Base-by-base conservation (phyloP, 345 rosid genomes). In the Hypericum androsaemum region DNA sequence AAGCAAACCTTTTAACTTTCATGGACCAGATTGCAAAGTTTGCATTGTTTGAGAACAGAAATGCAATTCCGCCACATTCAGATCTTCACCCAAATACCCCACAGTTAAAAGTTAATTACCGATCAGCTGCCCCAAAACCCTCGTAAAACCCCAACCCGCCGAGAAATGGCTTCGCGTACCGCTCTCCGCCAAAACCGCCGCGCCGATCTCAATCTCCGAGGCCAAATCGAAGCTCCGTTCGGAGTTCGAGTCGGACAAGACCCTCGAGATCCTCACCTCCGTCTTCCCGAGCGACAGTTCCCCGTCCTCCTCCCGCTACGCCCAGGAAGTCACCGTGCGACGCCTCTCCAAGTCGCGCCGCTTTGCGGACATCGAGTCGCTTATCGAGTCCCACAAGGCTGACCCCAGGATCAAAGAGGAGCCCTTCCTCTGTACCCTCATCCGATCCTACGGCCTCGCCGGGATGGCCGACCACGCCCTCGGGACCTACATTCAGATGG, bases 161-260 rank as follows among this genome's bases (percentile, higher is more conserved):
- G 32, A 41, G 63, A 44, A 61, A 77, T 81, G 82, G 43, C 75
- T 2, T 64, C 78, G 51, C 54, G 72, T 9, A 62, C 71, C 41
- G 60, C 53, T 41, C 59, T 80, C 64, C 86, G 96, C 63, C 78
- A 16, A 67, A 42, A 17, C 74, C 37, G 46, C 67, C 6, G 41
- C 68, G 2, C 43, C 74, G 37, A 71, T 82, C 54, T 71, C 90
- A 37, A 55, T 77, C 16, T 81, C 94, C 47, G 43, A 72, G 56
- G 89, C 89, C 53, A 87, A 84, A 58, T 50, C 71, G 61, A 73
- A 50, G 58, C 94, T 87, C 61, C 76, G 81, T 6, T 57, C 70
- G 22, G 80, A 70, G 10, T 71, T 65, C 70, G 94, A 87, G 61
- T 87, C 94, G 0, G 94, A 84, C 71, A 87, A 84, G 72, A 85